Base-by-base conservation (phyloP, 208 protist genomes). In the Phytomonas sp. region DNA sequence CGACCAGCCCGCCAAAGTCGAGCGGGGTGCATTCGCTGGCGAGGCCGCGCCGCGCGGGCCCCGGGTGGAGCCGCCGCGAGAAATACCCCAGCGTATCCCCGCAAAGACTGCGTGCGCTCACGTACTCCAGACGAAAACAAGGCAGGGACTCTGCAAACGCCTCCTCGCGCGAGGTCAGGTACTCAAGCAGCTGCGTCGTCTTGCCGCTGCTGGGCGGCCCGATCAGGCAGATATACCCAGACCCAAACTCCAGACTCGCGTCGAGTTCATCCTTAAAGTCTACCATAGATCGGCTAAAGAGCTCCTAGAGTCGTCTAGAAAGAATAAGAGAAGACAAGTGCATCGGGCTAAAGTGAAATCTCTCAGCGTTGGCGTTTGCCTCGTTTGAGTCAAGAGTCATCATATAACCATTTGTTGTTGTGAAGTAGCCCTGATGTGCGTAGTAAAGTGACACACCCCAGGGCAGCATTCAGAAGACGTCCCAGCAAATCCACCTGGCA, bases 181-280 rank as follows among this genome's bases (percentile, higher is more conserved):
- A 84, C 32, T 82, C 61, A 8, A 95, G 67, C 12, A 93, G 70
- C 12, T 79, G 63, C 0, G 77, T 83, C 19, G 90, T 92, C 73
- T 95, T 95, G 42, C 90, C 90, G 63, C 87, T 83, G 67, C 86
- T 80, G 6, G 86, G 87, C 1, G 90, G 90, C 0, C 90, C 90
- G 7, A 81, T 80, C 16, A 95, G 73, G 67, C 75, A 85, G 23
- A 95, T 79, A 36, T 82, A 91, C 6, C 90, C 90, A 6, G 90
- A 93, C 26, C 90, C 90, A 62, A 85, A 87, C 60, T 82, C 72
- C 11, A 91, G 71, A 33, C 83, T 89, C 4, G 88, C 82, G 60
- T 95, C 84, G 7, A 95, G 66, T 64, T 90, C 90, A 70, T 89
- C 86, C 29, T 72, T 36, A 16, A 52, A 52, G 19, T 52, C 42